Evolutionary conservation across 78 protist species (phyloP).

Genomic region (Abeoforma whisleri): DNA sequence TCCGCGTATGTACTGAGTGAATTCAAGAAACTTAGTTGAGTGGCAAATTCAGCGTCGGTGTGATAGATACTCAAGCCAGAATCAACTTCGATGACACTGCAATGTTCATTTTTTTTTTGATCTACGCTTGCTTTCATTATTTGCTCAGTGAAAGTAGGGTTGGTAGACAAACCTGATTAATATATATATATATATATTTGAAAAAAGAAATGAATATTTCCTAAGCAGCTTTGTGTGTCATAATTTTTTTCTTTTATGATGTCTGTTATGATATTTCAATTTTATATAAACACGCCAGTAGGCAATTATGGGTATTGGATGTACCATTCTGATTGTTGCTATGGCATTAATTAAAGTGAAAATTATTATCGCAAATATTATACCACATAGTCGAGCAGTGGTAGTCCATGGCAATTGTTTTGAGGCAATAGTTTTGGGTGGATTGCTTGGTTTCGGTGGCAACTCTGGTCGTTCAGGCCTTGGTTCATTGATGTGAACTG

Average conservation of each 20-base stretch:
- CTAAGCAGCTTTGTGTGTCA: no score
- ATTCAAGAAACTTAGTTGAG: background rate
- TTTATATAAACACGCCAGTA: no score
- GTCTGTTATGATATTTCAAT: no score
- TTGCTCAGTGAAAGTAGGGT: background rate
- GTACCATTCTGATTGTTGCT: no score
- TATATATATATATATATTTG: no score
- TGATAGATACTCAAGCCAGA: background rate
- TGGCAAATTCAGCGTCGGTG: constrained; percentile 9
- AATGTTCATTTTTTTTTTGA: background rate
- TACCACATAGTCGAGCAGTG: constrained; percentile 10
- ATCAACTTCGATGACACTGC: constrained; percentile 35
- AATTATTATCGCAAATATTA: no score
- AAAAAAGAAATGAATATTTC: no score
- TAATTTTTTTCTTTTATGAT: no score
- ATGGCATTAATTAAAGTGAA: no score
- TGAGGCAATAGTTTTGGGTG: background rate
- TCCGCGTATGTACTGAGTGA: background rate
- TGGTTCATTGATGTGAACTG: constrained; percentile 8
- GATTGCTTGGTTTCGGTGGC: background rate
- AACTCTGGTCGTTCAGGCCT: constrained; percentile 1
- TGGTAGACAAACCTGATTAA: no score
- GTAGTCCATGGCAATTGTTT: background rate
- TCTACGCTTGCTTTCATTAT: background rate
- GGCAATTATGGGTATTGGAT: no score